phyloP scores from a whole-genome alignment of 1,284 basidiomycete genomes.

The Ustilago cynodontis region DNA sequence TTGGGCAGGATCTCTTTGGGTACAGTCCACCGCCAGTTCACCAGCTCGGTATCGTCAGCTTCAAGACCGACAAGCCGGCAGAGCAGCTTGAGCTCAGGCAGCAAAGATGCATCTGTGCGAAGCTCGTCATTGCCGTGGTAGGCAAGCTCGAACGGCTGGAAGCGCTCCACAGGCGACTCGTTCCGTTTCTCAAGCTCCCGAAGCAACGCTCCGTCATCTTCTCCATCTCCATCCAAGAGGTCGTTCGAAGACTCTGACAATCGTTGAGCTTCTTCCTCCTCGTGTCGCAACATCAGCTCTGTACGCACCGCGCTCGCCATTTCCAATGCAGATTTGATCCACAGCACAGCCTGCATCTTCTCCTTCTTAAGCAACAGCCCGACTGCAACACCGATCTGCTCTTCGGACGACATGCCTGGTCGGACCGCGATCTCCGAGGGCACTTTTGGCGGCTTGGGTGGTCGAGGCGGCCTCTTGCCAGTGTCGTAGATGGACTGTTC shows the following conservation, averaged over 20 bases:
- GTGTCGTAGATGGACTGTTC: constrained; percentile 58
- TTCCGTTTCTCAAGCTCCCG: constrained; percentile 39
- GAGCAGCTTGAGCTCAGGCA: constrained; percentile 65
- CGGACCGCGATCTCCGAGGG: constrained; percentile 61
- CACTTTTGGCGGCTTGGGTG: constrained; percentile 45
- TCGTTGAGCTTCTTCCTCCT: constrained; percentile 31
- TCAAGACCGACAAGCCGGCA: constrained; percentile 63
- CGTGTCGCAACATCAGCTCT: constrained; percentile 45
- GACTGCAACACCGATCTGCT: constrained; percentile 66
- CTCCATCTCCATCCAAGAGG: constrained; percentile 9
- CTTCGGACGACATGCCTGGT: constrained; percentile 47
- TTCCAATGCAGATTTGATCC: constrained; percentile 66
- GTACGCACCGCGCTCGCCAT: constrained; percentile 58
- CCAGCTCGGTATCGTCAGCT: constrained; percentile 44
- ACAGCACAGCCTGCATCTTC: constrained; percentile 62
- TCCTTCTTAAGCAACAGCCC: constrained; percentile 63
- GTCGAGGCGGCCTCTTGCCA: constrained; percentile 55
- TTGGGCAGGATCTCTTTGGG: constrained; percentile 49
- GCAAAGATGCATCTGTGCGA: constrained; percentile 49
- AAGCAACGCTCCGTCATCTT: constrained; percentile 13
- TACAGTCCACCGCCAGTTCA: constrained; percentile 62
- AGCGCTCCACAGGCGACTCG: constrained; percentile 36
- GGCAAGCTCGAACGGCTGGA: constrained; percentile 42
- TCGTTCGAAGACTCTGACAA: constrained; percentile 1
- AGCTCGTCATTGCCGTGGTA: constrained; percentile 55